Conservation (phyloP, 805 yeast species). For the Nakazawaea wickerhamii region DNA sequence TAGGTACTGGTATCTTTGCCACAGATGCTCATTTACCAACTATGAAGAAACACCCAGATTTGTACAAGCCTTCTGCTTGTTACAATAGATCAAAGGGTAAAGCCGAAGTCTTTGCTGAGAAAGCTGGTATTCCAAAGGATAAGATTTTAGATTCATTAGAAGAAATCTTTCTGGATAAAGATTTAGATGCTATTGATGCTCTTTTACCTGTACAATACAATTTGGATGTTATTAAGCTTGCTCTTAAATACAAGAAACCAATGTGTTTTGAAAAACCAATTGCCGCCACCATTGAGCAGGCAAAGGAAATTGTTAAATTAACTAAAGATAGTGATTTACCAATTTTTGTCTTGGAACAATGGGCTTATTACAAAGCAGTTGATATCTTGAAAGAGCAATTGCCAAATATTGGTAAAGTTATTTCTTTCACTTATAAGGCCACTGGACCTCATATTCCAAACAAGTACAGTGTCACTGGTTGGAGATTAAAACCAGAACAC, state of each 20-base stretch:
- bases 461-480: constrained; percentile 63
- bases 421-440: constrained; percentile 65
- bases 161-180: constrained; percentile 57
- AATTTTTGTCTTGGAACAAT: constrained; percentile 76
- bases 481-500: constrained; percentile 91
- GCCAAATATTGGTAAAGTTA: constrained; percentile 65
- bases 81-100: constrained; percentile 80
- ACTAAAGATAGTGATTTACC: constrained; percentile 43
- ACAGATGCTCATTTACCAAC: constrained; percentile 78
- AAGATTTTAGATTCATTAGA: constrained; percentile 60
- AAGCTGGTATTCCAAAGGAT: constrained; percentile 43
- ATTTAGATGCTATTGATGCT: constrained; percentile 76
- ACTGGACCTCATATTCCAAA: constrained; percentile 59
- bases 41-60: constrained; percentile 41
- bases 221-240: constrained; percentile 59
- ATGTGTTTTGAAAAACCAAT: constrained; percentile 86
- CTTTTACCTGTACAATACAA: constrained; percentile 86
- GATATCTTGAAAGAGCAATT: constrained; percentile 49
- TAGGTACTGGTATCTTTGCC: constrained; percentile 58
- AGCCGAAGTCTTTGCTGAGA: constrained; percentile 72
- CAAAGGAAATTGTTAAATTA: constrained; percentile 68
- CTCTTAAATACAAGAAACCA: constrained; percentile 72
- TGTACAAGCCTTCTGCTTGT: constrained; percentile 59
- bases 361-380: constrained; percentile 68
- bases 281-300: constrained; percentile 80